Evolutionary conservation across 2,329 filamentous ascomycete genomes (phyloP), one percentile per base, ranked within the genome.

Genomic region (Albifimbria verrucaria): DNA sequence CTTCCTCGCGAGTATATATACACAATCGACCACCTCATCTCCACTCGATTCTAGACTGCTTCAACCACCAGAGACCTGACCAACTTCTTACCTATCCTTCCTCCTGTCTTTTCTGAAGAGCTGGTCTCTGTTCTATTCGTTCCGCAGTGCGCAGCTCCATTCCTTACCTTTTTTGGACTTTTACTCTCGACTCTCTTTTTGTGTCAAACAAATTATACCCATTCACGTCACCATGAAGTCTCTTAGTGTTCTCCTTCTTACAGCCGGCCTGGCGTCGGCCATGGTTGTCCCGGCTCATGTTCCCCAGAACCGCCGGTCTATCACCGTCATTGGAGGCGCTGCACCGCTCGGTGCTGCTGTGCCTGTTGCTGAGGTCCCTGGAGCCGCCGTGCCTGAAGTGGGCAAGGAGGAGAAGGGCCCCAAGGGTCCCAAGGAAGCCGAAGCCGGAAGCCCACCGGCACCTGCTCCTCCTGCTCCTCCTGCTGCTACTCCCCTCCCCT

Each of bases 251-350:
- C 53, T 68, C 47, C 56, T 67, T 36, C 25, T 68, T 32, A 59
- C 66, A 25, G 61, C 60, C 54, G 64, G 65, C 58, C 61, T 68
- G 61, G 65, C 59, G 54, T 65, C 66, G 53, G 66, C 61, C 46
- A 57, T 61, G 42, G 61, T 57, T 43, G 60, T 65, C 18, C 64
- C 64, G 41, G 56, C 52, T 50, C 56, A 57, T 48, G 51, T 32
- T 17, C 23, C 32, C 23, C 42, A n/a, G n/a, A n/a, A 25, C 26
- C 51, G 57, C 26, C 50, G 53, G 43, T 11, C 52, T 22, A 42
- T 51, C 22, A 43, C 51, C 12, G 43, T 43, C 11, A 39, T 52
- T 17, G 49, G 48, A 18, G 23, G 50, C 17, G 46, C 52, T 18
- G 51, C 26, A 9, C 26, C 26, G 7, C 26, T 32, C 9, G 15